Conservation (phyloP, 1,139 yeast genomes). For the Yamadazyma atlantica region DNA sequence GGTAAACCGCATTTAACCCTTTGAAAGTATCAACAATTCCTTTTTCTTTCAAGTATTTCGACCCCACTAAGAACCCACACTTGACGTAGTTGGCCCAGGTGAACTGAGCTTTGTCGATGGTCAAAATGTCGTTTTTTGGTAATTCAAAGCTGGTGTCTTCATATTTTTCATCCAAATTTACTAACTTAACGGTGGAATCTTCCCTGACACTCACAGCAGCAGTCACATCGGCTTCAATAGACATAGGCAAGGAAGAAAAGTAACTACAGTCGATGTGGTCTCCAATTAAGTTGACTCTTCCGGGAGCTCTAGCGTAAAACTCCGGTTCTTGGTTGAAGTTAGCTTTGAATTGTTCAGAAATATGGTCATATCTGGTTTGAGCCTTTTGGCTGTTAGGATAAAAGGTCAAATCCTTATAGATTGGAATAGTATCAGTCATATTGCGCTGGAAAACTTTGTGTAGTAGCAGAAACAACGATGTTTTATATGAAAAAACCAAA, state of each 20-base stretch:
- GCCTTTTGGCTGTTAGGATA: constrained; percentile 31
- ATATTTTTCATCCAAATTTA: constrained; percentile 41
- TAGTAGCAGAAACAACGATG: neutral
- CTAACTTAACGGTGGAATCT: constrained; percentile 33
- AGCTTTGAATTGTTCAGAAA: constrained; percentile 20
- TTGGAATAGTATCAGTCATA: constrained; percentile 28
- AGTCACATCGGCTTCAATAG: constrained; percentile 64
- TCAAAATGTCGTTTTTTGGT: constrained; percentile 38
- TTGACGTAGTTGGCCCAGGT: constrained; percentile 71
- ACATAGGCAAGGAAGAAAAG: constrained; percentile 75
- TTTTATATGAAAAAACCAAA: neutral
- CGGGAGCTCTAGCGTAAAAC: constrained; percentile 65
- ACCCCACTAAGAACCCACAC: constrained; percentile 65
- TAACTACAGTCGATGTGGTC: constrained; percentile 73
- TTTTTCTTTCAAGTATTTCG: constrained; percentile 44
- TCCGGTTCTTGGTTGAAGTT: constrained; percentile 30
- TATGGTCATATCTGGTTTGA: constrained; percentile 24
- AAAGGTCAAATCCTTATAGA: constrained; percentile 33
- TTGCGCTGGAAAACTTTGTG: neutral
- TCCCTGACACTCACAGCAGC: constrained; percentile 47
- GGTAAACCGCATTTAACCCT: constrained; percentile 56
- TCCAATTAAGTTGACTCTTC: constrained; percentile 73
- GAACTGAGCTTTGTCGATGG: constrained; percentile 49
- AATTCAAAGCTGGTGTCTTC: constrained; percentile 33
- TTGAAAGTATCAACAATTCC: constrained; percentile 25